Evolutionary conservation across 257 asterid genomes (phyloP), one percentile per base, ranked within the genome.

Genomic region (Anisodus tanguticus): DNA sequence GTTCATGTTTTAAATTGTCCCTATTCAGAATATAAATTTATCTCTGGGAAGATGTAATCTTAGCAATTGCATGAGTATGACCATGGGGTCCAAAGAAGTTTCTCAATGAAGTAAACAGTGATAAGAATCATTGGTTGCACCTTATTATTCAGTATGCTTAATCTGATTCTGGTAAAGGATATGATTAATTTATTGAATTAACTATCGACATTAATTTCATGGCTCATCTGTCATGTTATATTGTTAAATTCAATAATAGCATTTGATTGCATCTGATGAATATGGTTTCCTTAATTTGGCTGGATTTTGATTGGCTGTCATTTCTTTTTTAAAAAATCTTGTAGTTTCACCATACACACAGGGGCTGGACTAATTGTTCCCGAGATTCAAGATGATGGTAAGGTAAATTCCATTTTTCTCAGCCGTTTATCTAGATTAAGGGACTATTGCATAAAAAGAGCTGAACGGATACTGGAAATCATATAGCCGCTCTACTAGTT

Each of bases 361-460:
- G 97, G 95, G 71, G 99, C 99, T 66, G 99, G 99, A 79, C 91
- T 93, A 51, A 94, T 95, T 84, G 90, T 95, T 84, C 99, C 99
- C 54, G 95, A 94, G 91, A 89, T 94, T 74, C 98, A 90, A 90
- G 98, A 93, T 80, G 94, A 93, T 83, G 98, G 98, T 82, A 90
- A 95, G 99, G 99, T 95, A 85, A 85, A 58, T 57, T 54, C 49
- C 66, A 83, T 72, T 72, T 80, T 69, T 49, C 84, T 47, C 35
- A 62, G 43, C 62, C 45, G 49, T 22, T 74, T 74, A 47, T 9
- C 60, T 74, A 74, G 19, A 47, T 6, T 49, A 22, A 49, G 10
- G 62, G 12, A 13, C 62, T 72, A 47, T 71, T 47, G 43, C 80
- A 6, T 72, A 37, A 17, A 72, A 47, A 10, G 12, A 19, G 41